phyloP scores from a whole-genome alignment of 2,329 filamentous ascomycete genomes.

The Xylariomycetidae sp. region DNA sequence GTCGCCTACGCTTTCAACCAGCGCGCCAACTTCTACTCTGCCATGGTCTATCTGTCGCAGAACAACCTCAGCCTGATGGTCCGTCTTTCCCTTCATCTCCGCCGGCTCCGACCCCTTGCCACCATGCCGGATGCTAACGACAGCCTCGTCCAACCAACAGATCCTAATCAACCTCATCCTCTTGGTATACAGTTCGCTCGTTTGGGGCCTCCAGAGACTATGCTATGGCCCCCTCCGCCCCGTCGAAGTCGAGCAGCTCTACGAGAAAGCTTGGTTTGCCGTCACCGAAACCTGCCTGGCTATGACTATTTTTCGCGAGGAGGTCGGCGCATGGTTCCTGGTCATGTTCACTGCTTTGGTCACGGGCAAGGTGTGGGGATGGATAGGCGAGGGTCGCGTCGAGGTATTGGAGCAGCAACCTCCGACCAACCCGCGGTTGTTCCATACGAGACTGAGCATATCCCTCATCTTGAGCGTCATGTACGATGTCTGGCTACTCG shows the following conservation, averaged over 20 bases:
- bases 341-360: constrained; percentile 93
- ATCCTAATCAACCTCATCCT: constrained; percentile 89
- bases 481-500: constrained; percentile 75
- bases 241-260: constrained; percentile 93
- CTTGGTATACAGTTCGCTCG: constrained; percentile 69
- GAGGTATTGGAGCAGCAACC: constrained; percentile 95
- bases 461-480: constrained; percentile 73
- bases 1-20: constrained; percentile 89
- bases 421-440: constrained; percentile 78
- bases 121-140: constrained; percentile 7
- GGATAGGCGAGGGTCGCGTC: constrained; percentile 93
- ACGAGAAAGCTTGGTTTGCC: constrained; percentile 96
- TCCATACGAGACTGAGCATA: constrained; percentile 74
- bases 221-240: constrained; percentile 87
- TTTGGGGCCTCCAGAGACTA: constrained; percentile 82
- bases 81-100: constrained; percentile 23
- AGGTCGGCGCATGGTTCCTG: constrained; percentile 89
- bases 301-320: constrained; percentile 97
- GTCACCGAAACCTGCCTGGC: constrained; percentile 94
- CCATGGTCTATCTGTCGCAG: constrained; percentile 92
- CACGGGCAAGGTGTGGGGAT: constrained; percentile 95
- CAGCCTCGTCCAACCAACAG: constrained; percentile 33
- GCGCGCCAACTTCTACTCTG: constrained; percentile 96
- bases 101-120: not conserved
- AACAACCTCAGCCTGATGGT: constrained; percentile 94